These are phyloP conservation scores for Aspergillus hancockii DNA, from an alignment of 495 filamentous ascomycete genomes.

Conservation along the genomic window DNA sequence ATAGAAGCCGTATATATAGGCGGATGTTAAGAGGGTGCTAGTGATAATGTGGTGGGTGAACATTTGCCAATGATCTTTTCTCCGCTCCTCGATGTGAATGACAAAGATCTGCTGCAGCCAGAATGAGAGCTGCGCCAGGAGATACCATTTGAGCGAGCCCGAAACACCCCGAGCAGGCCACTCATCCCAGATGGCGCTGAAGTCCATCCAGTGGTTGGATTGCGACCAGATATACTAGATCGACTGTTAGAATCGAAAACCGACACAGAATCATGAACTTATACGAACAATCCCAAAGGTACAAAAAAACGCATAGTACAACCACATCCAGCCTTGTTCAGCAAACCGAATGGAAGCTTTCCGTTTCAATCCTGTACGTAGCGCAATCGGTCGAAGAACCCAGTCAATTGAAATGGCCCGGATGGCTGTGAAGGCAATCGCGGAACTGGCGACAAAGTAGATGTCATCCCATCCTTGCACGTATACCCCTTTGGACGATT, in stretches of 20 bases:
- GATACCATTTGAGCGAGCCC: constrained; percentile 83
- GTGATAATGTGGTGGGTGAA: constrained; percentile 93
- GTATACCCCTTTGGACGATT: constrained; percentile 65
- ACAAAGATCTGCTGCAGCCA: constrained; percentile 94
- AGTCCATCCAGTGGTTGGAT: constrained; percentile 76
- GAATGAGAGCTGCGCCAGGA: constrained; percentile 87
- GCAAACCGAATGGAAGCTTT: constrained; percentile 81
- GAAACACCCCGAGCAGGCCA: constrained; percentile 77
- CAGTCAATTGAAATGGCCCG: constrained; percentile 87
- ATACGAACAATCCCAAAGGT: constrained; percentile 76
- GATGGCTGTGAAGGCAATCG: constrained; percentile 81
- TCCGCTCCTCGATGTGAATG: constrained; percentile 87
- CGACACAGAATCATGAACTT: constrained; percentile 1
- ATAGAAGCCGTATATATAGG: constrained; percentile 81
- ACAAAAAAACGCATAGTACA: constrained; percentile 82
- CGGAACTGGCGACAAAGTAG: constrained; percentile 75
- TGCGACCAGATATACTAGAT: constrained; percentile 75
- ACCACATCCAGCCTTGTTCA: constrained; percentile 86
- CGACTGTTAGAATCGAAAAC: constrained; percentile 10
- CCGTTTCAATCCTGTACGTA: constrained; percentile 63
- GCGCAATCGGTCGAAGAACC: constrained; percentile 74
- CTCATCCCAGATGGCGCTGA: constrained; percentile 74
- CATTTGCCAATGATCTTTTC: constrained; percentile 97
- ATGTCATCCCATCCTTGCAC: constrained; percentile 76
- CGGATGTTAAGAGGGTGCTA: constrained; percentile 70